Conservation (phyloP, 78 protist species). For the Polysphondylium violaceum region DNA sequence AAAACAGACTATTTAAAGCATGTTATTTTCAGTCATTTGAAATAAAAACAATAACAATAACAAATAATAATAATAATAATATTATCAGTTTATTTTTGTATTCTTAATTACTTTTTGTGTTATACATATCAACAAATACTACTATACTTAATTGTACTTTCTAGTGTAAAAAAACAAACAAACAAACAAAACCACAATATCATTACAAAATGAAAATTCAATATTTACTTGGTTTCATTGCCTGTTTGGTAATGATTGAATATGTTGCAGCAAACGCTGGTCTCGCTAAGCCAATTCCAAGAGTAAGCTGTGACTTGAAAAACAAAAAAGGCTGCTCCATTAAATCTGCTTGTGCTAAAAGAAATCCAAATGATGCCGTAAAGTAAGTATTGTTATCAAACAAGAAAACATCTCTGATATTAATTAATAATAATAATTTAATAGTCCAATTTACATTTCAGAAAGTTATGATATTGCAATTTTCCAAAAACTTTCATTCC, state of each 20-base stretch:
- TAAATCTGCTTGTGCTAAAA: constrained; percentile 29
- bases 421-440: neutral
- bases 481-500: constrained; percentile 16
- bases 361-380: neutral
- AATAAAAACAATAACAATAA: neutral
- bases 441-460: constrained; percentile 26
- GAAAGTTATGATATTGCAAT: constrained; percentile 25
- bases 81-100: neutral
- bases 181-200: neutral
- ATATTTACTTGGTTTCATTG: constrained; percentile 3
- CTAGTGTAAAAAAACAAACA: neutral
- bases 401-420: neutral
- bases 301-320: constrained; percentile 13
- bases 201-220: constrained; percentile 7
- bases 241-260: neutral
- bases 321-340: constrained; percentile 17
- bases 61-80: neutral
- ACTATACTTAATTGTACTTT: neutral
- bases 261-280: constrained; percentile 43
- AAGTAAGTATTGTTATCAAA: constrained; percentile 27
- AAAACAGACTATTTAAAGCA: too few species aligned
- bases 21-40: too few species aligned
- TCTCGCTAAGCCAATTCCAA: constrained; percentile 65
- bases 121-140: neutral
- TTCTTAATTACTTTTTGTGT: neutral